Evolutionary conservation across 1,139 yeast species (phyloP), one percentile per base, ranked within the genome.

Genomic region (Protomyces gravidus): DNA sequence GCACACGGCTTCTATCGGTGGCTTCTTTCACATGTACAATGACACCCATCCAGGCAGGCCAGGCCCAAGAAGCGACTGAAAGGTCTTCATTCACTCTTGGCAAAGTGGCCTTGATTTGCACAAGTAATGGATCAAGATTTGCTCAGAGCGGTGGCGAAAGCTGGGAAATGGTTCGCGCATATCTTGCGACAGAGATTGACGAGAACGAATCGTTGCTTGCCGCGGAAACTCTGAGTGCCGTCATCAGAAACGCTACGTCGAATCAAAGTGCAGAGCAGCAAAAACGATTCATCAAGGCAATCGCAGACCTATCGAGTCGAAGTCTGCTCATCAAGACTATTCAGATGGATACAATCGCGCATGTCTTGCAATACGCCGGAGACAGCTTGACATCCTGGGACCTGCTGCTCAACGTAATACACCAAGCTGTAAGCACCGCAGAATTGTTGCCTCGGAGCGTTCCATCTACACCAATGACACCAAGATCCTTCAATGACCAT

Each of bases 311-410:
- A 9, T 28, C 21, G 13, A 17, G 42, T 9, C 19, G 42, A 15
- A 36, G 21, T 23, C 42, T 36, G 9, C 42, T 17, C 23, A 32
- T 46, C 36, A 33, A 36, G 39, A 21, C 25, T 13, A 15, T 25
- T 11, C 58, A 53, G 21, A 23, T 53, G 9, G 47, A 53, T 9
- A 53, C 58, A 9, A 30, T 53, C 13, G 46, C 46, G 2, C 19
- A 45, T 26, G 33, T 46, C 17, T 32, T 53, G 23, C 51, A 45
- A 17, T 19, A 45, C n/a, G 19, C 27, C n/a, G 58, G 58, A 7
- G 51, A 53, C 28, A 49, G 36, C 15, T 30, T 53, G 28, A 25
- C 26, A 6, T 50, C 51, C 17, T 53, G 58, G 58, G 58, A 33
- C 6, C 13, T 33, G n/a, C 27, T 53, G 1, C 51, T 53, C 11